phyloP scores from a whole-genome alignment of 1,139 yeast species.

The Hyphopichia fennica region DNA sequence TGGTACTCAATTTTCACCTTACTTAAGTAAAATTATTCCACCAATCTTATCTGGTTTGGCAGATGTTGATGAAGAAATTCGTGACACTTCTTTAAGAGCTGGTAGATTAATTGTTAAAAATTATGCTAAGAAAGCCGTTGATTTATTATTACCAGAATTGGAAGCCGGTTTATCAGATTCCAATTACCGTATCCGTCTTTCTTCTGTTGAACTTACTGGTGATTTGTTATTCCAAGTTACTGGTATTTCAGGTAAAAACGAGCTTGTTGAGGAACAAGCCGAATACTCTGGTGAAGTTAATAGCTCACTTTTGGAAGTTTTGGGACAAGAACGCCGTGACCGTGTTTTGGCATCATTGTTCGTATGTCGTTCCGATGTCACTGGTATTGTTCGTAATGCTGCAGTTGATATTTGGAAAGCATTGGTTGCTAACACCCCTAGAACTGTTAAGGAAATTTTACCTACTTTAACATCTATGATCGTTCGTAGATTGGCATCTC shows the following conservation, averaged over 20 bases:
- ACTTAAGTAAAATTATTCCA: constrained; percentile 79
- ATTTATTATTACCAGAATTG: constrained; percentile 87
- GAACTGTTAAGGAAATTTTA: constrained; percentile 89
- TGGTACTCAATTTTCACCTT: constrained; percentile 90
- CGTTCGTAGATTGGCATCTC: constrained; percentile 78
- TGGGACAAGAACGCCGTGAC: constrained; percentile 89
- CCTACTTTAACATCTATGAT: constrained; percentile 81
- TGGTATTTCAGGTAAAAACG: constrained; percentile 76
- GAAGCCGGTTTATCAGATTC: constrained; percentile 85
- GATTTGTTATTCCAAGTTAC: constrained; percentile 92
- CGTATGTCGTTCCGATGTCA: constrained; percentile 89
- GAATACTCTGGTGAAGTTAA: constrained; percentile 62
- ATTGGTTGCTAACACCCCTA: constrained; percentile 92
- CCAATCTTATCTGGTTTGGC: constrained; percentile 91
- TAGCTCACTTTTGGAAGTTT: constrained; percentile 63
- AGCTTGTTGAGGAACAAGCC: constrained; percentile 61
- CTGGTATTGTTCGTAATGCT: constrained; percentile 84
- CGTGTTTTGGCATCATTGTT: constrained; percentile 80
- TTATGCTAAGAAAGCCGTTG: constrained; percentile 92
- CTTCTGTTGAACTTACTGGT: constrained; percentile 96
- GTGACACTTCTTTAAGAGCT: constrained; percentile 89
- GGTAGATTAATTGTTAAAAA: constrained; percentile 90
- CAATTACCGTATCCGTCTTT: constrained; percentile 84
- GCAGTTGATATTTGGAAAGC: constrained; percentile 98
- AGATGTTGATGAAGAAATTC: constrained; percentile 79